A percentile compares a stretch with the other conserved stretches of the same genome.
These are phyloP conservation scores for Ceratobasidium sp. DNA, from an alignment of 1,284 basidiomycete species.

Conservation along the genomic window DNA sequence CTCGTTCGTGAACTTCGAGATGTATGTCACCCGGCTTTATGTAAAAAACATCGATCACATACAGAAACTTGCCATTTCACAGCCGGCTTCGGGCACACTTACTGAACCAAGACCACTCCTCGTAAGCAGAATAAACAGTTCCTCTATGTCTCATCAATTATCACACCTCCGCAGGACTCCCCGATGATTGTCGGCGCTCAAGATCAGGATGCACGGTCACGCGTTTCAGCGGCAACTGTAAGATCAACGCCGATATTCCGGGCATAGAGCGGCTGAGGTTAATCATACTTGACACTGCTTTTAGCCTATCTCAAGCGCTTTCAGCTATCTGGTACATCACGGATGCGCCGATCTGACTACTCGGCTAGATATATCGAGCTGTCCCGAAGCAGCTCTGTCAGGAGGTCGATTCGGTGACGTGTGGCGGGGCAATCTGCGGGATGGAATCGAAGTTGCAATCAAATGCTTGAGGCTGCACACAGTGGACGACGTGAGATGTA, in stretches of 20 bases:
- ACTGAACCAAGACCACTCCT: no score
- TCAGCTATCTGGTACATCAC: not conserved
- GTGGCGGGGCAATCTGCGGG: not conserved
- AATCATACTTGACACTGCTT: no score
- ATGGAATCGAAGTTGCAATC: constrained; percentile 9
- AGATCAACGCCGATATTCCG: no score
- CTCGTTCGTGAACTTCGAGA: no score
- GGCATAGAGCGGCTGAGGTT: no score
- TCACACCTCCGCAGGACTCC: not conserved
- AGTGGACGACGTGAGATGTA: not conserved
- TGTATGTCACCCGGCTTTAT: no score
- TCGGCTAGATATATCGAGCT: not conserved
- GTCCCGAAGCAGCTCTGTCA: not conserved
- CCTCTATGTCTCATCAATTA: no score
- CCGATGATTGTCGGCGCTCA: not conserved
- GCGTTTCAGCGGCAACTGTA: not conserved
- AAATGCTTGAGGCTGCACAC: constrained; percentile 27
- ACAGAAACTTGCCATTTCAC: no score
- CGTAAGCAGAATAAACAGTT: no score
- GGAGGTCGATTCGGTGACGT: constrained; percentile 25
- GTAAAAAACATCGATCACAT: not conserved
- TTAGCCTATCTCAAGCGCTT: not conserved
- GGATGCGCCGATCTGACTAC: constrained; percentile 9
- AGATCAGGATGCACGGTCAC: not conserved
- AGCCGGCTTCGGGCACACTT: no score